Evolutionary conservation across 495 filamentous ascomycete species (phyloP).

Genomic region (Penicillium ucsense): DNA sequence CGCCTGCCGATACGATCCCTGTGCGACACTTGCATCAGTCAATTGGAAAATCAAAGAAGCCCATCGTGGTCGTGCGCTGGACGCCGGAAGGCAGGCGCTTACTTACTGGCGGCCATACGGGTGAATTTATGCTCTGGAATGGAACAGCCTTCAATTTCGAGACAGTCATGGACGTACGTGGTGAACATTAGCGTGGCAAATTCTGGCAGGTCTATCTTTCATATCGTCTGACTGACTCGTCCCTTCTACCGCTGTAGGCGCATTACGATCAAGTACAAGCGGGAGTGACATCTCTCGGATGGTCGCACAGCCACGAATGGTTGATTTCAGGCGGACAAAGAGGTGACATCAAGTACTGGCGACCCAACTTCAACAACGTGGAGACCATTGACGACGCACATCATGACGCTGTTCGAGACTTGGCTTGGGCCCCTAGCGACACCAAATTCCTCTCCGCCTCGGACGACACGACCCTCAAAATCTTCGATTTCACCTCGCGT

Average conservation of each 20-base stretch:
- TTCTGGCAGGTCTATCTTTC: background rate
- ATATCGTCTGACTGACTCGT: background rate
- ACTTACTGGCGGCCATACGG: constrained; percentile 87
- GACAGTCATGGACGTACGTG: constrained; percentile 80
- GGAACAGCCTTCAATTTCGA: constrained; percentile 98
- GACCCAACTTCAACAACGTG: constrained; percentile 98
- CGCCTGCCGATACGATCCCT: constrained; percentile 74
- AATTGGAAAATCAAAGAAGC: constrained; percentile 94
- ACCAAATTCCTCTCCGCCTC: constrained; percentile 92
- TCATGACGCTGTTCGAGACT: constrained; percentile 75
- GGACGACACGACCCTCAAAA: constrained; percentile 85
- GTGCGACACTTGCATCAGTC: constrained; percentile 88
- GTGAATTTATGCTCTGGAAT: constrained; percentile 98
- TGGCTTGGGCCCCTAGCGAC: constrained; percentile 91
- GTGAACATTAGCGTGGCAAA: background rate
- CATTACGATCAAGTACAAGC: constrained; percentile 65
- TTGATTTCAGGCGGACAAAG: constrained; percentile 91
- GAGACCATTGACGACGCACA: constrained; percentile 90
- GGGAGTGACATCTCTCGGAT: constrained; percentile 76
- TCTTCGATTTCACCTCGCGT: constrained; percentile 91
- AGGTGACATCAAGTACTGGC: constrained; percentile 96
- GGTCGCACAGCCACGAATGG: constrained; percentile 95
- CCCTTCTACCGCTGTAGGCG: constrained; percentile 37
- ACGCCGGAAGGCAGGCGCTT: constrained; percentile 89
- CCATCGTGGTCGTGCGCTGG: constrained; percentile 95